Evolutionary conservation across 176 grass and related monocot genomes (phyloP).

Genomic region (Oryza glaberrima): DNA sequence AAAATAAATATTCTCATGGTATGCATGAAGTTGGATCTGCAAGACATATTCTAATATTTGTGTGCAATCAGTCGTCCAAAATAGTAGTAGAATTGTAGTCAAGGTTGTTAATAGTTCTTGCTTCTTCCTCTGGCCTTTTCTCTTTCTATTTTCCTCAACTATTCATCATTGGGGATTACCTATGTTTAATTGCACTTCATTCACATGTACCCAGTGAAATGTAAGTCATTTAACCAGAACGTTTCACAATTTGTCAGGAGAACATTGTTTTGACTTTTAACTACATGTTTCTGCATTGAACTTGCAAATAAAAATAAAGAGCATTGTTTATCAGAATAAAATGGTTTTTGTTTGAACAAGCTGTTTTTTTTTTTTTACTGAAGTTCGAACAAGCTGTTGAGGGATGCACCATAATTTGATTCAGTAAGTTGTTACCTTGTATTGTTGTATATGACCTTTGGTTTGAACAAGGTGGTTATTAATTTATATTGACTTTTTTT

Average conservation of each 20-base stretch:
- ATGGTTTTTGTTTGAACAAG: not conserved
- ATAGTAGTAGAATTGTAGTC: not conserved
- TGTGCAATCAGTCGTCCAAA: not conserved
- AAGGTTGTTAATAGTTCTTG: not conserved
- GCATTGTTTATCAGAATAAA: not conserved
- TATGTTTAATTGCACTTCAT: not conserved
- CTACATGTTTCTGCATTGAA: not conserved
- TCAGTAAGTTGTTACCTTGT: not conserved
- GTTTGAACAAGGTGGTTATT: no score
- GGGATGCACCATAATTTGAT: not conserved
- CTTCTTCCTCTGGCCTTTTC: not conserved
- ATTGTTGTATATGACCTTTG: not conserved
- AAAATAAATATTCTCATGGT: not conserved
- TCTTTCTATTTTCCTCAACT: not conserved
- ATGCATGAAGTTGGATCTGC: slow-evolving; percentile 4
- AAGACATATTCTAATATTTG: slow-evolving; percentile 7
- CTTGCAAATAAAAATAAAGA: not conserved
- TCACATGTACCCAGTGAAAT: not conserved
- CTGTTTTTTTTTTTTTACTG: not conserved
- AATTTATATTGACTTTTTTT: not conserved
- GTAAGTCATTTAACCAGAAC: not conserved
- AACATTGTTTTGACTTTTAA: not conserved
- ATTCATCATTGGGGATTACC: not conserved
- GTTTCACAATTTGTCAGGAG: not conserved
- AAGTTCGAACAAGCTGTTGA: not conserved